Conservation (phyloP, 352 stramenopile species). For the Globisporangium paddicum region DNA sequence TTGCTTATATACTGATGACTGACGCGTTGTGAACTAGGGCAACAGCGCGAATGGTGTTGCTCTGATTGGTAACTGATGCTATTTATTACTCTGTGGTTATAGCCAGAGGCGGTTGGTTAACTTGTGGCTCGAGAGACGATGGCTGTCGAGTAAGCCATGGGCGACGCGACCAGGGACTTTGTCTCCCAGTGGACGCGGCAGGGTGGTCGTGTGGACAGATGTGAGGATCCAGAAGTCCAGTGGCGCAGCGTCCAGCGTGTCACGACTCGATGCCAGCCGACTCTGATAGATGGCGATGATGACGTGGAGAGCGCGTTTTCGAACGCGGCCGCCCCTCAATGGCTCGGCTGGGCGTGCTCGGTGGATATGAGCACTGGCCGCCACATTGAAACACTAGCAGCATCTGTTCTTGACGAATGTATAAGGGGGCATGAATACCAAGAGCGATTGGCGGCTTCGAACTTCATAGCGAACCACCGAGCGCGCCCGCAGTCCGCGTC, state of each 20-base stretch:
- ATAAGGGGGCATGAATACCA: slow-evolving; percentile 11
- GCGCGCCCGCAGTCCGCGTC: slow-evolving; percentile 31
- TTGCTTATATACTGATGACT: neutral
- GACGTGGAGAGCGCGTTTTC: slow-evolving; percentile 16
- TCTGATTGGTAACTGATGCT: neutral
- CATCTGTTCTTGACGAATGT: neutral
- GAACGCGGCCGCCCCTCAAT: slow-evolving; percentile 3
- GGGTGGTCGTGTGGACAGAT: neutral
- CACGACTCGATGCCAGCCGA: slow-evolving; percentile 13
- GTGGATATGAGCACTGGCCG: slow-evolving; percentile 7
- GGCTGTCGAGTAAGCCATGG: slow-evolving; percentile 13
- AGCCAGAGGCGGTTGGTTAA: neutral
- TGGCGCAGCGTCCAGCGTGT: slow-evolving; percentile 25
- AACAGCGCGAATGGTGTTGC: neutral
- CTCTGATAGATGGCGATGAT: slow-evolving; percentile 11
- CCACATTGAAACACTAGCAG: neutral
- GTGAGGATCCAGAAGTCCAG: slow-evolving; percentile 7
- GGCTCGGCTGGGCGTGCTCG: slow-evolving; percentile 4
- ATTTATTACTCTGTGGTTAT: neutral
- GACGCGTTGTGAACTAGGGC: neutral
- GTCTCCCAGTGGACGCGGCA: slow-evolving; percentile 28
- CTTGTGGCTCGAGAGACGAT: neutral
- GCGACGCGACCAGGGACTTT: slow-evolving; percentile 17
- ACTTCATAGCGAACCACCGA: neutral
- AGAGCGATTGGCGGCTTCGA: neutral